Evolutionary conservation across 2,329 filamentous ascomycete genomes (phyloP).

Genomic region (Epicoccum nigrum): DNA sequence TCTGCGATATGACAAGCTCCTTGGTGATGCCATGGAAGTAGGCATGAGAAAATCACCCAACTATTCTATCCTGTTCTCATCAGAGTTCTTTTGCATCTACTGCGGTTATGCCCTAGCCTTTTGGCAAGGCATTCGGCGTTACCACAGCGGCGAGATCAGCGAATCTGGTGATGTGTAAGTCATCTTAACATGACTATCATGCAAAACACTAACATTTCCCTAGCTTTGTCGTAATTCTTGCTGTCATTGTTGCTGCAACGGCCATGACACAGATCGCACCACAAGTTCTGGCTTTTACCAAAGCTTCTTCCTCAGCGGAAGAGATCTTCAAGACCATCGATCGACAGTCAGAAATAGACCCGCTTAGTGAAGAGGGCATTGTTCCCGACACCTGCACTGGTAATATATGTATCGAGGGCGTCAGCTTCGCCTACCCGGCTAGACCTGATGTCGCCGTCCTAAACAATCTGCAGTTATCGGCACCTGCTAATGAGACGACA

Average conservation of each 20-base stretch:
- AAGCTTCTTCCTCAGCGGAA: slow-evolving; percentile 42
- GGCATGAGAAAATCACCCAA: slow-evolving; percentile 54
- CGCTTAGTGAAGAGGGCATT: slow-evolving; percentile 32
- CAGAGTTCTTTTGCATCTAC: slow-evolving; percentile 52
- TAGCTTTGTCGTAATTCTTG: slow-evolving; percentile 41
- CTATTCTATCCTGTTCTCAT: slow-evolving; percentile 52
- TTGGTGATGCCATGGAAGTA: slow-evolving; percentile 52
- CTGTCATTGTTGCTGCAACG: slow-evolving; percentile 55
- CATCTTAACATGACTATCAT: not conserved
- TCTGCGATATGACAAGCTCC: slow-evolving; percentile 51
- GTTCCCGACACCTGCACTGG: slow-evolving; percentile 32
- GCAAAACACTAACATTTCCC: too few relatives aligned
- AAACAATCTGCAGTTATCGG: slow-evolving; percentile 75
- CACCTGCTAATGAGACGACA: slow-evolving; percentile 89
- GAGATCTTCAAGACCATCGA: slow-evolving; percentile 67
- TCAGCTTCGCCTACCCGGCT: slow-evolving; percentile 93
- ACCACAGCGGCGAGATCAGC: slow-evolving; percentile 60
- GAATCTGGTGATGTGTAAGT: slow-evolving; percentile 44
- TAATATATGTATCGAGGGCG: slow-evolving; percentile 75
- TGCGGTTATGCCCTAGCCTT: slow-evolving; percentile 56
- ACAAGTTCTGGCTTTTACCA: slow-evolving; percentile 75
- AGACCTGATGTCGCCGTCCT: slow-evolving; percentile 88
- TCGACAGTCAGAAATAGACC: slow-evolving; percentile 78
- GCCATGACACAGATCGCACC: slow-evolving; percentile 86
- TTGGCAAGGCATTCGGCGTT: slow-evolving; percentile 61